These are phyloP conservation scores for Castanea crenata DNA, from an alignment of 306 rosid genomes.

Conservation along the genomic window DNA sequence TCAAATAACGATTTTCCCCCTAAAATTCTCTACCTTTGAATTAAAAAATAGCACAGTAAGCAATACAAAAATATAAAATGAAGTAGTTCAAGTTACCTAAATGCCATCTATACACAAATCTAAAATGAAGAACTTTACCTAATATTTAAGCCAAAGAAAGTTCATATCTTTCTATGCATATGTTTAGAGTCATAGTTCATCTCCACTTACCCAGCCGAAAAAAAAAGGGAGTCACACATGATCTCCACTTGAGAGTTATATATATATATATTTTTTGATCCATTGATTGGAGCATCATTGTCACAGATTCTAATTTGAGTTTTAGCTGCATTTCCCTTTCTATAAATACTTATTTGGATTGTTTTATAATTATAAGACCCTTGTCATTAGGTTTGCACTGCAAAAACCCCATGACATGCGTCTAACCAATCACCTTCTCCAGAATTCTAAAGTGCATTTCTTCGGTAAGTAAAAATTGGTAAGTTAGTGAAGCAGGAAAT, in stretches of 20 bases:
- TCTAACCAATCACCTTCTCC: neutral
- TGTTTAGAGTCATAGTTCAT: neutral
- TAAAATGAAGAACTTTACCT: neutral
- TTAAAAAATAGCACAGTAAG: neutral
- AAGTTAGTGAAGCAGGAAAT: neutral
- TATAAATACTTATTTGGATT: neutral
- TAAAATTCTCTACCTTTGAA: neutral
- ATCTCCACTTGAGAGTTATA: neutral
- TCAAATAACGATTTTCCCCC: neutral
- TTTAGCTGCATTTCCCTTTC: neutral
- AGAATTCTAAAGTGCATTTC: neutral
- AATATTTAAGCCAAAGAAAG: neutral
- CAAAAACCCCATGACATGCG: neutral
- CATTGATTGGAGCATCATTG: neutral
- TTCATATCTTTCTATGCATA: neutral
- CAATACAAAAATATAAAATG: neutral
- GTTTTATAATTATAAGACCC: neutral
- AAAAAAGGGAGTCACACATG: neutral
- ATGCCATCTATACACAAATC: neutral
- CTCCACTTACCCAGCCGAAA: no score
- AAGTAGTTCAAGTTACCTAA: neutral
- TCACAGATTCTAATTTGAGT: neutral
- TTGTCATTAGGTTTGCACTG: neutral
- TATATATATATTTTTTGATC: neutral
- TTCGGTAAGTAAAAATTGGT: neutral